These are phyloP conservation scores for Plenodomus biglobosus DNA, from an alignment of 2,329 filamentous ascomycete genomes.

Conservation along the genomic window DNA sequence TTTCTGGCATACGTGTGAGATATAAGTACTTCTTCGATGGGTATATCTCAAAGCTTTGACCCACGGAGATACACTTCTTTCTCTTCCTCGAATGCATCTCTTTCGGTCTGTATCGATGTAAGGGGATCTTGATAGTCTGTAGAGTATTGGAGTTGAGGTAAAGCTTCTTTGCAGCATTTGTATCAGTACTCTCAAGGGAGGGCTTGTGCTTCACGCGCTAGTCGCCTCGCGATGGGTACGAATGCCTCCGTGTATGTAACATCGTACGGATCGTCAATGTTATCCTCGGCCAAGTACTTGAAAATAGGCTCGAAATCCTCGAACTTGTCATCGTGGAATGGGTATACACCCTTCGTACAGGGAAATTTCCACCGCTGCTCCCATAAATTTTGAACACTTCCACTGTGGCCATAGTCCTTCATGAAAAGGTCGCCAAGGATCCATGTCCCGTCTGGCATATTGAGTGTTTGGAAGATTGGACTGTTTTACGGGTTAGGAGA, in stretches of 20 bases:
- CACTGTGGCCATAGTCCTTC: conserved; percentile 41
- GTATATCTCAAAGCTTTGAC: conserved; percentile 48
- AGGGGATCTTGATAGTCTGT: conserved; percentile 72
- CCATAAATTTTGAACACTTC: conserved; percentile 39
- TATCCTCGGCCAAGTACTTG: conserved; percentile 46
- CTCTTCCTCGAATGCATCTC: conserved; percentile 65
- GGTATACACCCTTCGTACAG: conserved; percentile 58
- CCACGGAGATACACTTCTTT: conserved; percentile 65
- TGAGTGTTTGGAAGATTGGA: not conserved
- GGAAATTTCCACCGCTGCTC: conserved; percentile 40
- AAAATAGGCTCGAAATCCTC: conserved; percentile 68
- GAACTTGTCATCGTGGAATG: conserved; percentile 70
- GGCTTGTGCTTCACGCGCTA: conserved; percentile 53
- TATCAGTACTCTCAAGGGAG: conserved; percentile 36
- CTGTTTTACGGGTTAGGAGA: no score
- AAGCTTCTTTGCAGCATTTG: conserved; percentile 57
- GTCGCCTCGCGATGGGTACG: conserved; percentile 60
- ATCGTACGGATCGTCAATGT: conserved; percentile 65
- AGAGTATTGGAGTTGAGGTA: conserved; percentile 71
- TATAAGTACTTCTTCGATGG: conserved; percentile 62
- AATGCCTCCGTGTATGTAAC: conserved; percentile 65
- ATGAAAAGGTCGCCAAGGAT: conserved; percentile 41
- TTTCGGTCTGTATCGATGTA: conserved; percentile 54
- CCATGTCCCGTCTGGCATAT: conserved; percentile 36
- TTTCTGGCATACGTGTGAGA: conserved; percentile 56